phyloP scores from a whole-genome alignment of 345 rosid genomes.

The Corchorus olitorius region DNA sequence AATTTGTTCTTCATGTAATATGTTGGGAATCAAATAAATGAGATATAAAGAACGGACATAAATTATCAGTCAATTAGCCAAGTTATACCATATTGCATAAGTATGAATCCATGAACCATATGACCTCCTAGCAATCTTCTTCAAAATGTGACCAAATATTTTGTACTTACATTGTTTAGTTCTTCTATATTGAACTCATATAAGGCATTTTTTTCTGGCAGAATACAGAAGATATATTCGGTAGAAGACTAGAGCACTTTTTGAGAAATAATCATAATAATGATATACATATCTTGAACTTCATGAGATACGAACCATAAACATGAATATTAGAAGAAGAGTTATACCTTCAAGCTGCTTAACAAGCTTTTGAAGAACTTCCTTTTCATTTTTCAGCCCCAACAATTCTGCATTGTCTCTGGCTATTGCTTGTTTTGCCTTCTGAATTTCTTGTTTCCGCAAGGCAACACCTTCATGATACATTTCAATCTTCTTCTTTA shows the following conservation, averaged over 20 bases:
- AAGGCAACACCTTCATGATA: conserved; percentile 50
- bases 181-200: not conserved
- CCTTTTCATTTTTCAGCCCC: conserved; percentile 51
- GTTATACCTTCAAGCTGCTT: conserved; percentile 54
- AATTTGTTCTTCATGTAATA: conserved; percentile 55
- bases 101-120: not conserved
- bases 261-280: not conserved
- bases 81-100: not conserved
- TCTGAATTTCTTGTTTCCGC: conserved; percentile 40
- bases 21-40: not conserved
- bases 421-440: conserved; percentile 44
- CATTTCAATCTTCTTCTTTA: conserved; percentile 50
- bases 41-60: not conserved
- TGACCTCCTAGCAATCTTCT: not conserved
- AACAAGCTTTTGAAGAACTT: conserved; percentile 47
- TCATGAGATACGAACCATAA: not conserved
- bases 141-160: not conserved
- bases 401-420: conserved; percentile 54
- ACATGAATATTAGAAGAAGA: conserved; percentile 1
- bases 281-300: not conserved
- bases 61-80: not conserved
- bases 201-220: not conserved
- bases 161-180: not conserved
- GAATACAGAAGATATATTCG: not conserved
- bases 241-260: not conserved